Percentiles rank a stretch among this genome's conserved stretches.
Evolutionary conservation across 257 asterid genomes (phyloP).

Genomic region (Plantago elongata): DNA sequence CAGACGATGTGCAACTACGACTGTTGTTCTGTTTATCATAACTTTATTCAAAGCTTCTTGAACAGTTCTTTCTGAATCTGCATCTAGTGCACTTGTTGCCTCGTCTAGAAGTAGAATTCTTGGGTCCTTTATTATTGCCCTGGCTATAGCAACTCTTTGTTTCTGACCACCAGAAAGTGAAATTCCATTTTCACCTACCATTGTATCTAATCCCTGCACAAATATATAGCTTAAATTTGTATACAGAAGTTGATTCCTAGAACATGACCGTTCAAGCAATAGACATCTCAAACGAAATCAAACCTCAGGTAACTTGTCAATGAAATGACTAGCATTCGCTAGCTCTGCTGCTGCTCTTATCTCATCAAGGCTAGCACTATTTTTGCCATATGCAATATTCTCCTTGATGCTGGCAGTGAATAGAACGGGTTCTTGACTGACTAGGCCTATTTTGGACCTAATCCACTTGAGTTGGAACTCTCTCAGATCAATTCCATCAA

Average conservation of each 20-base stretch:
- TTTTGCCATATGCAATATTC: constrained; percentile 51
- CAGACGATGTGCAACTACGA: constrained; percentile 52
- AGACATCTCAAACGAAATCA: not conserved
- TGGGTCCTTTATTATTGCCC: constrained; percentile 51
- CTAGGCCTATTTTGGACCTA: constrained; percentile 51
- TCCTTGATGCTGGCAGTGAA: constrained; percentile 51
- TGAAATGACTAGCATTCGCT: constrained; percentile 47
- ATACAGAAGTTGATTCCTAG: not conserved
- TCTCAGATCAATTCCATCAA: constrained; percentile 40
- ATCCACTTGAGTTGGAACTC: constrained; percentile 50
- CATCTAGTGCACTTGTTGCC: constrained; percentile 63
- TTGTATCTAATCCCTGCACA: constrained; percentile 46
- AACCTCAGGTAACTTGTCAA: constrained; percentile 49
- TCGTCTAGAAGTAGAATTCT: constrained; percentile 53
- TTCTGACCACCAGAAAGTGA: constrained; percentile 60
- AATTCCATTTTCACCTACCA: constrained; percentile 52
- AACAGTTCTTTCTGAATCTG: constrained; percentile 45
- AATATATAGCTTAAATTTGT: not conserved
- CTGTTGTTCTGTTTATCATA: constrained; percentile 45
- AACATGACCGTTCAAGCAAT: too few species aligned
- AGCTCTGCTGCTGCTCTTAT: constrained; percentile 37
- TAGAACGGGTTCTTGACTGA: constrained; percentile 61
- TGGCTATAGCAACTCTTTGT: constrained; percentile 55
- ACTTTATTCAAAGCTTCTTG: constrained; percentile 47
- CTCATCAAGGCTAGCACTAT: constrained; percentile 45